Percentiles rank a stretch among this genome's conserved stretches.
Evolutionary conservation across 2,329 filamentous ascomycete species (phyloP).

Genomic region (Dendrostoma leiphaemia): DNA sequence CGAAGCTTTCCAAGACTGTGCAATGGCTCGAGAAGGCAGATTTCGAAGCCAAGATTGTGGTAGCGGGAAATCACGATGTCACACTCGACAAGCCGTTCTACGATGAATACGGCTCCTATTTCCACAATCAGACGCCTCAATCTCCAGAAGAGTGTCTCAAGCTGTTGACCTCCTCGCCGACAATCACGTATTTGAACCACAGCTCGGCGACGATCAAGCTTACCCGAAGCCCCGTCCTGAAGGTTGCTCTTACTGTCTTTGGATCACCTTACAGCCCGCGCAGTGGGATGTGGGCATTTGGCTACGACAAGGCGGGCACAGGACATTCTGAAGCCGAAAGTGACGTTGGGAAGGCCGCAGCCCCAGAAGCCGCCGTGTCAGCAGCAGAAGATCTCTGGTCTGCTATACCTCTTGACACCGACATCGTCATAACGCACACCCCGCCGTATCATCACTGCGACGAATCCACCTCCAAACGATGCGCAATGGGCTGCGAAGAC

Average conservation of each 20-base stretch:
- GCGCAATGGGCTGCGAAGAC: constrained; percentile 56
- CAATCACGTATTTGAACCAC: constrained; percentile 66
- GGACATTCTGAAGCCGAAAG: neutral
- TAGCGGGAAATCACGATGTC: constrained; percentile 75
- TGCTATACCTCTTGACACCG: constrained; percentile 56
- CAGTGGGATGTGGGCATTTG: constrained; percentile 63
- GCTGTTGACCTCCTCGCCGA: constrained; percentile 51
- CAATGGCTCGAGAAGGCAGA: constrained; percentile 66
- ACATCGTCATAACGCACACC: constrained; percentile 71
- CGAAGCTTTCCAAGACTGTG: constrained; percentile 56
- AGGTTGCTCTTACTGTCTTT: constrained; percentile 64
- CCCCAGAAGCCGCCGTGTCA: neutral
- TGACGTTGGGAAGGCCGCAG: neutral
- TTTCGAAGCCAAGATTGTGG: constrained; percentile 68
- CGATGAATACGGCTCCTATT: constrained; percentile 45
- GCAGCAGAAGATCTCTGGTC: constrained; percentile 50
- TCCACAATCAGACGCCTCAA: constrained; percentile 57
- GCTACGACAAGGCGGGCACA: constrained; percentile 42
- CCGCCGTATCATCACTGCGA: constrained; percentile 63
- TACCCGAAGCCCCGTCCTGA: constrained; percentile 50
- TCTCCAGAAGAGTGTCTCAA: constrained; percentile 50
- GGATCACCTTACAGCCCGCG: constrained; percentile 67
- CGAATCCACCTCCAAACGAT: constrained; percentile 33
- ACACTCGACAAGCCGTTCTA: constrained; percentile 67
- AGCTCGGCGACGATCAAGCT: constrained; percentile 53